These are phyloP conservation scores for Wolfiporia cocos DNA, from an alignment of 1,284 basidiomycete species.

Conservation along the genomic window DNA sequence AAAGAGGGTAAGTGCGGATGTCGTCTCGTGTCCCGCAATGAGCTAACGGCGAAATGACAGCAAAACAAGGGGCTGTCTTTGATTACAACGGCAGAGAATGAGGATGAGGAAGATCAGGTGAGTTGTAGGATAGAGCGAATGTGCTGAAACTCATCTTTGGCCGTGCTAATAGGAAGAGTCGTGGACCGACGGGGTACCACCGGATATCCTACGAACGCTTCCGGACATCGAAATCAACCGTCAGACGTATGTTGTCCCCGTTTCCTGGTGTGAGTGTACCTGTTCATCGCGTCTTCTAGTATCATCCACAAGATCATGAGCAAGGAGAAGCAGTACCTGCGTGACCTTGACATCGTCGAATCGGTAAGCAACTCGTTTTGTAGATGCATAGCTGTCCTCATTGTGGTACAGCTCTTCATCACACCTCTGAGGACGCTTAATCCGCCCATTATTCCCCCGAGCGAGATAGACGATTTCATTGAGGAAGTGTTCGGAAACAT, in stretches of 20 bases:
- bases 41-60: not conserved
- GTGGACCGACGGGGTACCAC: constrained; percentile 73
- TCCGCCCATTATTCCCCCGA: constrained; percentile 67
- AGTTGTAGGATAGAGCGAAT: constrained; percentile 1
- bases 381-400: not conserved
- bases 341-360: constrained; percentile 85
- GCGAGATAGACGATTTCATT: constrained; percentile 76
- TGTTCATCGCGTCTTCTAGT: constrained; percentile 27
- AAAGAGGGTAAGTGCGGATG: constrained; percentile 39
- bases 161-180: constrained; percentile 36
- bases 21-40: not conserved
- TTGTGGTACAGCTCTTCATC: constrained; percentile 59
- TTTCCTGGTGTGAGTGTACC: not conserved
- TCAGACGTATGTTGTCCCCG: constrained; percentile 54
- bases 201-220: constrained; percentile 59
- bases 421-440: constrained; percentile 64
- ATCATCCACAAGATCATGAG: constrained; percentile 90
- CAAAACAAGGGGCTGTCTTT: constrained; percentile 22
- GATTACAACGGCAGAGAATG: constrained; percentile 19
- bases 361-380: constrained; percentile 33
- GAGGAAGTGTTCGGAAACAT: constrained; percentile 87
- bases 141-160: constrained; percentile 1
- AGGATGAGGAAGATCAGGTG: constrained; percentile 25
- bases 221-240: constrained; percentile 77
- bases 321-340: constrained; percentile 88